Conservation (phyloP, 2,329 filamentous ascomycete species). For the Ophiostoma australiae region DNA sequence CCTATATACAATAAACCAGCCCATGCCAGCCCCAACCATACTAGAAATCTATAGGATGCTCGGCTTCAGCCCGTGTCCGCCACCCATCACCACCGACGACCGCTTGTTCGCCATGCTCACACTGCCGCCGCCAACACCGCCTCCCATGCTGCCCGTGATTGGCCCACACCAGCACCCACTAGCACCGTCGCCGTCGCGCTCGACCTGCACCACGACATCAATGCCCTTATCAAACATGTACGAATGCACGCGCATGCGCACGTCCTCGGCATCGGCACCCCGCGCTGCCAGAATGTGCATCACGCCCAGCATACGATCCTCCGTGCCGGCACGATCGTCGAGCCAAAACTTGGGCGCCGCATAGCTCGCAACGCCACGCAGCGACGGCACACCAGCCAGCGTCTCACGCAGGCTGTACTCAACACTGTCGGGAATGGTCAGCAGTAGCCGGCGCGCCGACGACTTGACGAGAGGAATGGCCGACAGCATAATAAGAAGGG, state of each 20-base stretch:
- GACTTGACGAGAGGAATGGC: conserved; percentile 82
- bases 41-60: conserved; percentile 7
- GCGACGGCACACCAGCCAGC: conserved; percentile 72
- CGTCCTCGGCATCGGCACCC: conserved; percentile 72
- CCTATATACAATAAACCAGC: background rate
- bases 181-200: conserved; percentile 61
- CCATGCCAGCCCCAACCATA: background rate
- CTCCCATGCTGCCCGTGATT: conserved; percentile 2
- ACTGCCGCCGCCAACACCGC: background rate
- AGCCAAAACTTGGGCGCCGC: conserved; percentile 89
- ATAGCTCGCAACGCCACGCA: conserved; percentile 82
- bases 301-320: conserved; percentile 65
- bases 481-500: conserved; percentile 86
- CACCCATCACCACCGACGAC: conserved; percentile 30
- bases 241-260: conserved; percentile 67
- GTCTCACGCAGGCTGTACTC: conserved; percentile 87
- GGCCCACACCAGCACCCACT: conserved; percentile 53
- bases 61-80: conserved; percentile 22
- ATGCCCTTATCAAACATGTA: conserved; percentile 69
- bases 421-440: conserved; percentile 76
- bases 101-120: conserved; percentile 30
- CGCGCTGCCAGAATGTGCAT: conserved; percentile 78
- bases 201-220: conserved; percentile 81
- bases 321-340: conserved; percentile 60
- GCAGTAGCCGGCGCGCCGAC: conserved; percentile 73